phyloP scores from a whole-genome alignment of 257 asterid genomes.

The Schizonepeta tenuifolia region DNA sequence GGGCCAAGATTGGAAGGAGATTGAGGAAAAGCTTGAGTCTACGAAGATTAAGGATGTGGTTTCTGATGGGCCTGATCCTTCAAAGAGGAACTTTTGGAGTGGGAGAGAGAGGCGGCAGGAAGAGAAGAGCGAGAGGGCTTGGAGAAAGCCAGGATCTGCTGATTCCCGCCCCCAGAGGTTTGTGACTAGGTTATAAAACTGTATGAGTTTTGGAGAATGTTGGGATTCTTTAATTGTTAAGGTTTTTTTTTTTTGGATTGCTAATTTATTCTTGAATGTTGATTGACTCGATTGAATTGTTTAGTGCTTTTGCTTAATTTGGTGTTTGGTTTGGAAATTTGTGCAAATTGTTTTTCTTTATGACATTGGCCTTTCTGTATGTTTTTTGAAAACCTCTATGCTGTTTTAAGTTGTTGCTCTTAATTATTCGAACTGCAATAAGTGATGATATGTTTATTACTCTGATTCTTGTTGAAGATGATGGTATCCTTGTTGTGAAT shows the following conservation, averaged over 20 bases:
- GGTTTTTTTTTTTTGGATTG: too few species aligned
- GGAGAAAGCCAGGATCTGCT: constrained; percentile 73
- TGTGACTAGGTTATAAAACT: constrained; percentile 35
- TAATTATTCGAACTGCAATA: background rate
- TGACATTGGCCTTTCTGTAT: background rate
- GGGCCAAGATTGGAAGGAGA: constrained; percentile 92
- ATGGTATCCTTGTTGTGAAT: constrained; percentile 6
- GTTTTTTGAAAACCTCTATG: background rate
- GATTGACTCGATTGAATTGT: background rate
- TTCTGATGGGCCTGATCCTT: constrained; percentile 42
- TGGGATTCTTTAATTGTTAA: constrained; percentile 21
- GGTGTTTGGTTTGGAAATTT: background rate
- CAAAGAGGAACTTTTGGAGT: constrained; percentile 64
- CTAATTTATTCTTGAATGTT: background rate
- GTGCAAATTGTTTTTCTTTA: background rate
- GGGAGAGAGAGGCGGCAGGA: constrained; percentile 60
- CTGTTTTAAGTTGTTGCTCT: background rate
- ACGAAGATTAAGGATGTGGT: constrained; percentile 56
- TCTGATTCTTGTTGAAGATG: background rate
- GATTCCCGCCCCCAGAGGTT: constrained; percentile 71
- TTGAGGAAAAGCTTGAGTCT: constrained; percentile 77
- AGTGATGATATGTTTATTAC: background rate
- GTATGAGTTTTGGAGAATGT: constrained; percentile 5
- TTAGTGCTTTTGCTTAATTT: constrained; percentile 9
- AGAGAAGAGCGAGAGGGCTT: constrained; percentile 58